Base-by-base conservation (phyloP, 768 basidiomycete species). In the Dioszegia hungarica region DNA sequence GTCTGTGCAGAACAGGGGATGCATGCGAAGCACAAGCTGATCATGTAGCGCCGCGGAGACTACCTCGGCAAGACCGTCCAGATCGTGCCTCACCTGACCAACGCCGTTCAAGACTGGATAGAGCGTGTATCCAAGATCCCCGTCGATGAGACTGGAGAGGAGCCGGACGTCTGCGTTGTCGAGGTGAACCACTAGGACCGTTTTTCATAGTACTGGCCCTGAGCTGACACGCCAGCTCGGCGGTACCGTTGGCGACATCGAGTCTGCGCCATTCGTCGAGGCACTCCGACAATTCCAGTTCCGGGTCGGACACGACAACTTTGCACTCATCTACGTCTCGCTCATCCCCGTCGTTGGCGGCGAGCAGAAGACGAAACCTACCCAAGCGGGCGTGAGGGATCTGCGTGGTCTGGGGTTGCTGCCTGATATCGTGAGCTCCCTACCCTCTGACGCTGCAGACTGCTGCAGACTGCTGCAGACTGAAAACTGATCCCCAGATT, bases 221-320 rank as follows among this genome's bases (percentile, higher is more conserved):
- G 25, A 28, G 36, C 54, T 50, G 24, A 54, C n/a, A 10, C 15
- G 43, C 44, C 27, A 93, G 90, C 87, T 99, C 60, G 94, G 94
- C 54, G 94, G 94, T 20, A 99, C 94, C 0, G 94, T 99, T 15
- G 94, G 94, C 41, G 94, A 99, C 70, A 99, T 99, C 74, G 94
- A 99, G 70, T 95, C 91, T 5, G 93, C 93, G 2, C 94, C 94
- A 2, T 99, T 99, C 76, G 82, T 99, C 43, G 94, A 99, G 76
- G 94, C 94, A 0, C 92, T 99, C 88, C 86, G 94, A n/a, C 94
- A 99, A 76, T 99, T 99, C 82, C 94, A 99, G 73, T 97, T 97
- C 81, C 86, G 94, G 54, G 93, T 98, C 20, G 93, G 94, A 17
- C 83, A 88, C 73, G 89, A 91, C 57, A 97, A 98, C 78, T 97